A percentile compares a stretch with the other conserved stretches of the same genome.
These are phyloP conservation scores for Rhododendron henanense DNA, from an alignment of 148 eudicot genomes.

Conservation along the genomic window DNA sequence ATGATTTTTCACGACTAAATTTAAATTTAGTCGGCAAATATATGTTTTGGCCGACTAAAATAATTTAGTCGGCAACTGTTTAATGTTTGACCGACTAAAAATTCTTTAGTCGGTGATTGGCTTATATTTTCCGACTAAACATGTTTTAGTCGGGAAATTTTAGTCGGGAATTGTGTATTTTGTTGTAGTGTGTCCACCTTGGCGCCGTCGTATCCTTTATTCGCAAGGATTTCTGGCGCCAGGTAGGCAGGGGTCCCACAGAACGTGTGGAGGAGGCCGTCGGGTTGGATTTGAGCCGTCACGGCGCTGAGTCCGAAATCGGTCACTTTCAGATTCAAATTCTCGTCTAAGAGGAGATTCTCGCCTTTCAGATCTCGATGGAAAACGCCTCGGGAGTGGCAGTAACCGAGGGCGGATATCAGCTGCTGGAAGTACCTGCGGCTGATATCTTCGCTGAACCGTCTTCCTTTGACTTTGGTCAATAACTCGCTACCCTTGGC, in stretches of 20 bases:
- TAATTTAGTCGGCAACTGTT: no score
- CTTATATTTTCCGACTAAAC: no score
- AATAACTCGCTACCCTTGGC: slow-evolving; percentile 83
- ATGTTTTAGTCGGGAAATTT: no score
- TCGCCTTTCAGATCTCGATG: slow-evolving; percentile 77
- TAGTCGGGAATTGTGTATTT: no score
- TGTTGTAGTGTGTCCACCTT: no score
- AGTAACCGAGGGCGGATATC: slow-evolving; percentile 58
- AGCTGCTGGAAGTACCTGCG: slow-evolving; percentile 65
- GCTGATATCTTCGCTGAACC: slow-evolving; percentile 68
- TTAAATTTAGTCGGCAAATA: no score
- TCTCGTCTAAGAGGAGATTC: slow-evolving; percentile 57
- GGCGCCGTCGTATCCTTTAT: slow-evolving; percentile 72
- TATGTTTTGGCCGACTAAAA: no score
- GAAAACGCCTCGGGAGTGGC: slow-evolving; percentile 58
- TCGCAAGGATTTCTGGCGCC: slow-evolving; percentile 68
- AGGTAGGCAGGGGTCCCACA: slow-evolving; percentile 92
- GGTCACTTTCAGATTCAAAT: slow-evolving; percentile 48
- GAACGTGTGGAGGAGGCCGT: slow-evolving; percentile 50
- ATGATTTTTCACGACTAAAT: no score
- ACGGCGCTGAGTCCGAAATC: slow-evolving; percentile 74
- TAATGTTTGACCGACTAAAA: no score
- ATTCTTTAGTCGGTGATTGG: no score
- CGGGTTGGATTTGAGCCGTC: slow-evolving; percentile 31
- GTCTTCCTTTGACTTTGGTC: slow-evolving; percentile 29